Base-by-base conservation (phyloP, 2,329 filamentous ascomycete species). In the Drechslerella coelobrocha region DNA sequence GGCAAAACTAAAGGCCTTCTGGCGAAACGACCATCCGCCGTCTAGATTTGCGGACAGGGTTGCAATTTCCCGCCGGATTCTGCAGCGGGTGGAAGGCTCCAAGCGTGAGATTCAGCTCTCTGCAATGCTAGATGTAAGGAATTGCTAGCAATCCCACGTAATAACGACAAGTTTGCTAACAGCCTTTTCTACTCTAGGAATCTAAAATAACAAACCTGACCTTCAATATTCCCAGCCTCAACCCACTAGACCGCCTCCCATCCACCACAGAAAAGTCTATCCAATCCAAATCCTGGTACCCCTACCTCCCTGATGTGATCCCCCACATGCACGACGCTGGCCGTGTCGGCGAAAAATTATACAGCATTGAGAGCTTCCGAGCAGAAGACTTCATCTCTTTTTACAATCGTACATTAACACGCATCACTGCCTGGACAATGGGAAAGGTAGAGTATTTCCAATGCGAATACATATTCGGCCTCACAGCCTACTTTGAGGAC, bases 401-500 rank as follows among this genome's bases (percentile, higher is more conserved):
- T 21, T 9, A 50, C 9, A 26, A 19, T 12, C 26, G 27, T n/a
- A 7, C 19, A 6, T 17, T 50, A 12, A 34, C 19, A 10, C 26
- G 41, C 19, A 37, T 59, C 21, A 59, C 55, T 7, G 55, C 27
- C 14, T 59, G 55, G 43, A 29, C 8, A 14, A 7, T 34, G 12
- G 7, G 7, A 12, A 12, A 34, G 29, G 7, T 6, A 6, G 2
- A 5, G 7, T n/a, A 17, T 2, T 2, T 1, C 10, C 12, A 48
- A 19, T 24, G 9, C 10, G 14, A n/a, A n/a, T n/a, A 37, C 27
- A 21, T 59, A 5, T 23, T 17, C 14, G 55, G 55, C 4, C 21
- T 59, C 24, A 50, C 55, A 6, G 55, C 50, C 2, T n/a, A 39
- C 41, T 60, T 51, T 31, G 43, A 50, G 37, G 26, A 60, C 14